Conservation (phyloP, 345 rosid genomes). For the Luvunga scandens region DNA sequence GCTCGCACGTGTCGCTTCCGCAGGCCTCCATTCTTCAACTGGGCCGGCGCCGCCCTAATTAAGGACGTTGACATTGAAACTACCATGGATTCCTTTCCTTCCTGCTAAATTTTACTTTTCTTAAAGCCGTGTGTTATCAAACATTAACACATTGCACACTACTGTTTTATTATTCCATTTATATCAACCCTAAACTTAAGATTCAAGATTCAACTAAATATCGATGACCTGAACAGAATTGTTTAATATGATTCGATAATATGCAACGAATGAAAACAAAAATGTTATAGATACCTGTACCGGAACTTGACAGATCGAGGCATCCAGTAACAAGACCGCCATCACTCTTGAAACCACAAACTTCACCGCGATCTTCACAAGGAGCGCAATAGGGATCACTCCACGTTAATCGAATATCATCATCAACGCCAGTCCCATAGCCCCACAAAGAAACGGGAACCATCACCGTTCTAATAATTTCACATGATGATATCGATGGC, state of each 20-base stretch:
- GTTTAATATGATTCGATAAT: neutral
- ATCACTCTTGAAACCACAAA: constrained; percentile 17
- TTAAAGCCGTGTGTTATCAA: neutral
- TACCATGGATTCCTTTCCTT: neutral
- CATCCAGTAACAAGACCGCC: constrained; percentile 8
- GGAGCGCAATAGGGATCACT: constrained; percentile 7
- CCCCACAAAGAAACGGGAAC: neutral
- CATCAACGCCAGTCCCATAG: neutral
- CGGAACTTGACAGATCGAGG: neutral
- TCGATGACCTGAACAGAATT: neutral
- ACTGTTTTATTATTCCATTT: neutral
- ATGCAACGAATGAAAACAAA: too few species aligned
- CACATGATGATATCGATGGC: neutral
- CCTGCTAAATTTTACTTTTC: neutral
- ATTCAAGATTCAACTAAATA: too few species aligned
- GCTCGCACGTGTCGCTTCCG: neutral
- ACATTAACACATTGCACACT: too few species aligned
- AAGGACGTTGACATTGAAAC: neutral
- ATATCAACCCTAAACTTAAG: neutral
- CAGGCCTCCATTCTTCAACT: neutral
- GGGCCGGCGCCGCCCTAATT: neutral
- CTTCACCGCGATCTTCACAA: constrained; percentile 17
- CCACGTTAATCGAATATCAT: constrained; percentile 20
- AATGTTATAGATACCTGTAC: neutral
- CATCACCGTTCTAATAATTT: neutral